Percentiles rank a stretch among this genome's conserved stretches.
phyloP scores from a whole-genome alignment of 805 yeast genomes.

The Cyberlindnera xylosilytica region DNA sequence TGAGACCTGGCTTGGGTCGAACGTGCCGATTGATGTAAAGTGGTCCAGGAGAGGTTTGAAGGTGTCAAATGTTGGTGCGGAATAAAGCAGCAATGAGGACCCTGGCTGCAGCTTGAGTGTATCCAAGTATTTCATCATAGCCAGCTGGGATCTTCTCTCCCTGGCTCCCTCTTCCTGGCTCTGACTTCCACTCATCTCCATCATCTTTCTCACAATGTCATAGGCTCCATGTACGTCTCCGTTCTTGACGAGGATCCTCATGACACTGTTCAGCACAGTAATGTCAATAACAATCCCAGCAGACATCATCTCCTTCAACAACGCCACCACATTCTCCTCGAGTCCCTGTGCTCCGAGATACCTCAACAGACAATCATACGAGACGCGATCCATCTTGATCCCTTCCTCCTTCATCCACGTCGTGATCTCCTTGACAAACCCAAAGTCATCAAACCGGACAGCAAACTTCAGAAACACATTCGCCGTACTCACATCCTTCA shows the following conservation, averaged over 20 bases:
- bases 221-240: slow-evolving; percentile 11
- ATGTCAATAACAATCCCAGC: slow-evolving; percentile 15
- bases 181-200: background rate
- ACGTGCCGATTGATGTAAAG: slow-evolving; percentile 3
- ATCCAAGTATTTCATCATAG: slow-evolving; percentile 13
- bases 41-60: slow-evolving; percentile 15
- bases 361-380: slow-evolving; percentile 25
- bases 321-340: background rate
- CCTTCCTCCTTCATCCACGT: slow-evolving; percentile 17
- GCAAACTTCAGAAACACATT: slow-evolving; percentile 31
- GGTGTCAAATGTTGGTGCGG: slow-evolving; percentile 17
- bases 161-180: background rate
- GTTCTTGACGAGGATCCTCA: slow-evolving; percentile 7
- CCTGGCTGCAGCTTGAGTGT: slow-evolving; percentile 4
- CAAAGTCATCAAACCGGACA: slow-evolving; percentile 12
- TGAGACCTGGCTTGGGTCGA: slow-evolving; percentile 8
- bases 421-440: slow-evolving; percentile 16
- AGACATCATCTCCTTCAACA: slow-evolving; percentile 3
- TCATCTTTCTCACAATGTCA: background rate
- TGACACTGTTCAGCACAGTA: slow-evolving; percentile 7
- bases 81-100: slow-evolving; percentile 5
- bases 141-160: slow-evolving; percentile 8
- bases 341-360: slow-evolving; percentile 12
- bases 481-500: slow-evolving; percentile 19
- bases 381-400: slow-evolving; percentile 30